Evolutionary conservation across 1,139 yeast genomes (phyloP).

Genomic region (Kodamaea sp.): DNA sequence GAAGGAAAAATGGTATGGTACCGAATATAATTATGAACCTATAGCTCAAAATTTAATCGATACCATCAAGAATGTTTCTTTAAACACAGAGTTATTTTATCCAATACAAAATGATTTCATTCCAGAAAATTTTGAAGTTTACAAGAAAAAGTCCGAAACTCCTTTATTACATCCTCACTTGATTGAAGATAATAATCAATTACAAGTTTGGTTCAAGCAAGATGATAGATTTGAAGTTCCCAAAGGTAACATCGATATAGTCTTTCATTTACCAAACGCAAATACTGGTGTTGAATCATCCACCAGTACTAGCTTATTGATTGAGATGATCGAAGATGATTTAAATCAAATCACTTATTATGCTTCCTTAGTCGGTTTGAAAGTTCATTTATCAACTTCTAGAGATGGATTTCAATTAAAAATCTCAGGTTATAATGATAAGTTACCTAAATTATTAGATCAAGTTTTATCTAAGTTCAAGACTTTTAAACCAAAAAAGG

Average conservation of each 20-base stretch:
- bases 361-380: conserved; percentile 79
- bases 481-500: conserved; percentile 49
- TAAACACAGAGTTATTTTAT: conserved; percentile 47
- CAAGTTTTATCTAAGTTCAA: conserved; percentile 54
- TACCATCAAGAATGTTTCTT: conserved; percentile 28
- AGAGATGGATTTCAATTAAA: conserved; percentile 70
- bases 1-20: conserved; percentile 86
- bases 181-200: conserved; percentile 29
- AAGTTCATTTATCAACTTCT: conserved; percentile 53
- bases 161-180: conserved; percentile 39
- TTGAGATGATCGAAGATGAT: conserved; percentile 70
- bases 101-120: conserved; percentile 77
- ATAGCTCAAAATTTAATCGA: conserved; percentile 39
- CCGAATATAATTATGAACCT: conserved; percentile 58
- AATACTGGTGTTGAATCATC: conserved; percentile 54
- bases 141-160: conserved; percentile 31
- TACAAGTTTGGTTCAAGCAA: conserved; percentile 78
- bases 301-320: conserved; percentile 57
- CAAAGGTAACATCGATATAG: conserved; percentile 66
- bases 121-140: conserved; percentile 69
- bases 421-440: conserved; percentile 80
- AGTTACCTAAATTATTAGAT: conserved; percentile 58
- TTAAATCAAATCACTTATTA: conserved; percentile 76
- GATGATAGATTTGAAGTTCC: conserved; percentile 91
- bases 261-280: conserved; percentile 64